These are phyloP conservation scores for Coemansia sp. DNA, from an alignment of 192 early-diverging fungal species.

Conservation along the genomic window DNA sequence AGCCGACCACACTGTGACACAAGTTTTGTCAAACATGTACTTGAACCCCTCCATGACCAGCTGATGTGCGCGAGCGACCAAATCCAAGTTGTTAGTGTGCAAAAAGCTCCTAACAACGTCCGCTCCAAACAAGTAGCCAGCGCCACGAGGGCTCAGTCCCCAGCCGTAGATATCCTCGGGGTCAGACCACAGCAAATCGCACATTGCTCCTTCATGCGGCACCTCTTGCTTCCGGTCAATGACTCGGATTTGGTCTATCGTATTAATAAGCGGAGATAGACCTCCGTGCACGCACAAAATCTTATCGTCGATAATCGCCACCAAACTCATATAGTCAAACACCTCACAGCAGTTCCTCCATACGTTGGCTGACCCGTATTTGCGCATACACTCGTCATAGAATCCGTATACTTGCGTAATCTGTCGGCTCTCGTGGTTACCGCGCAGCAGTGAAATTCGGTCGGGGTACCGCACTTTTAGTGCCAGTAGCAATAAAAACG, in stretches of 20 bases:
- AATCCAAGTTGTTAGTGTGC: slow-evolving; percentile 82
- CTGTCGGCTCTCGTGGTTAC: slow-evolving; percentile 93
- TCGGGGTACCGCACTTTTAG: slow-evolving; percentile 94
- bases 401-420: slow-evolving; percentile 99
- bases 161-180: slow-evolving; percentile 88
- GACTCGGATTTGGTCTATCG: slow-evolving; percentile 93
- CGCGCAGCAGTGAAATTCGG: slow-evolving; percentile 89
- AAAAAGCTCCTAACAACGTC: slow-evolving; percentile 82
- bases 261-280: slow-evolving; percentile 89
- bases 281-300: slow-evolving; percentile 97
- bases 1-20: slow-evolving; percentile 98
- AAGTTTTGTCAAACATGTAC: slow-evolving; percentile 92
- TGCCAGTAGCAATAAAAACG: slow-evolving; percentile 91
- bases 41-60: slow-evolving; percentile 98
- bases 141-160: slow-evolving; percentile 95
- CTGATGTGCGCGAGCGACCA: slow-evolving; percentile 96
- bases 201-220: slow-evolving; percentile 98
- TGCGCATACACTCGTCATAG: slow-evolving; percentile 96
- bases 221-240: slow-evolving; percentile 97
- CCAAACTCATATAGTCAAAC: slow-evolving; percentile 94
- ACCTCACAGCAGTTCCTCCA: slow-evolving; percentile 99
- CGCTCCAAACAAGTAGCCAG: slow-evolving; percentile 98
- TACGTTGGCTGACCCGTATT: slow-evolving; percentile 95
- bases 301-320: slow-evolving; percentile 92
- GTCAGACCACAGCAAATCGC: slow-evolving; percentile 97